Evolutionary conservation across 148 eudicot species (phyloP).

Genomic region (Diospyros kaki): DNA sequence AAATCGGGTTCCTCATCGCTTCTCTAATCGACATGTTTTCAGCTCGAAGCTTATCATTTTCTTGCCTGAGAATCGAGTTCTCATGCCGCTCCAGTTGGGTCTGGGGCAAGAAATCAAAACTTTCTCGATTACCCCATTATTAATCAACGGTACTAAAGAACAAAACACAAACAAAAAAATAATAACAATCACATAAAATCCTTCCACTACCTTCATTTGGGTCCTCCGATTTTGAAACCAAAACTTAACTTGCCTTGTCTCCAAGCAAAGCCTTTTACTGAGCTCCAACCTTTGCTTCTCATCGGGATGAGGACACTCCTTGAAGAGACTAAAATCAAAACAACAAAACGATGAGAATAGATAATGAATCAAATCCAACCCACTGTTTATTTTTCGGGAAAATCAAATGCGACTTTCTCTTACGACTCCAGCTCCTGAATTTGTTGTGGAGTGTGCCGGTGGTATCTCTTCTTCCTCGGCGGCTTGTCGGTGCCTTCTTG

Average conservation of each 20-base stretch:
- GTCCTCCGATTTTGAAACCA: conserved; percentile 98
- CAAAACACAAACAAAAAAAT: too few relatives aligned
- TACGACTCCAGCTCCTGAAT: conserved; percentile 99
- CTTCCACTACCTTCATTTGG: conserved; percentile 74
- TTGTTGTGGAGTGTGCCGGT: conserved; percentile 97
- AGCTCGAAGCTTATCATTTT: conserved; percentile 81
- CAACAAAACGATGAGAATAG: not conserved
- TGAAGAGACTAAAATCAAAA: conserved; percentile 56
- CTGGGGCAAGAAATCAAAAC: conserved; percentile 32
- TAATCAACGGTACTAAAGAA: not conserved
- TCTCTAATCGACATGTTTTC: conserved; percentile 89
- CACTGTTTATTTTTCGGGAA: not conserved
- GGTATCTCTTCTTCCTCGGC: conserved; percentile 80
- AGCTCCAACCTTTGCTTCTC: conserved; percentile 97
- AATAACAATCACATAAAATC: too few relatives aligned
- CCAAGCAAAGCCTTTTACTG: conserved; percentile 78
- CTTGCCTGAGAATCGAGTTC: conserved; percentile 86
- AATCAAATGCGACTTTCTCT: not conserved
- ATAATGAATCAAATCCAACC: not conserved
- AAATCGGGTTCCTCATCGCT: conserved; percentile 89
- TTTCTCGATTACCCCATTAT: not conserved
- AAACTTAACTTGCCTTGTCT: conserved; percentile 88
- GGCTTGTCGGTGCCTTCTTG: conserved; percentile 67
- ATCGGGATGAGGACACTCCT: conserved; percentile 99
- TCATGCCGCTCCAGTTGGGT: conserved; percentile 94